phyloP scores from a whole-genome alignment of 345 rosid species.

The Cardamine occulta region DNA sequence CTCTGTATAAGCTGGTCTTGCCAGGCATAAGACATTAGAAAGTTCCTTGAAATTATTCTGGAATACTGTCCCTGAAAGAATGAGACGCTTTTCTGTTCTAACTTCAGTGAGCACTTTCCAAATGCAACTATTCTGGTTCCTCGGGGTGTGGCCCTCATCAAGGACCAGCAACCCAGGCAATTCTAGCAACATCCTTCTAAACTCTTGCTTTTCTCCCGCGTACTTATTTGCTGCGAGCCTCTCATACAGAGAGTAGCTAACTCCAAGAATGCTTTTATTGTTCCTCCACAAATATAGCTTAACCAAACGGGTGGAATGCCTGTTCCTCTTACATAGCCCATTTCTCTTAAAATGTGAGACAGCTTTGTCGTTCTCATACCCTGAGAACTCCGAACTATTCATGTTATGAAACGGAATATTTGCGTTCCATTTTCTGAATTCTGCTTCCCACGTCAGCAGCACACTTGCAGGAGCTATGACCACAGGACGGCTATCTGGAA shows the following conservation, averaged over 20 bases:
- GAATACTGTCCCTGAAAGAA: slow-evolving; percentile 85
- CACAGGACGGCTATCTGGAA: slow-evolving; percentile 63
- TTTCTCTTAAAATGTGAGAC: slow-evolving; percentile 16
- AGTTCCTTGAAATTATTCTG: slow-evolving; percentile 82
- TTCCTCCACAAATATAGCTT: slow-evolving; percentile 68
- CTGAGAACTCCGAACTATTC: slow-evolving; percentile 49
- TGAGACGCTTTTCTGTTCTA: slow-evolving; percentile 59
- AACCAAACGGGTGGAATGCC: slow-evolving; percentile 46
- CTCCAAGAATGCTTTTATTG: slow-evolving; percentile 56
- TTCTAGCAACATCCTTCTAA: slow-evolving; percentile 50
- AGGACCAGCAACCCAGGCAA: slow-evolving; percentile 62
- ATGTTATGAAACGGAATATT: slow-evolving; percentile 63
- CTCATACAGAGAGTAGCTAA: slow-evolving; percentile 66
- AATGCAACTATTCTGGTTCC: slow-evolving; percentile 56
- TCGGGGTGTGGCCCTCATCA: slow-evolving; percentile 86
- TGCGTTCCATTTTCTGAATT: slow-evolving; percentile 69
- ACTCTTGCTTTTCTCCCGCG: not conserved
- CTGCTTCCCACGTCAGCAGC: slow-evolving; percentile 78
- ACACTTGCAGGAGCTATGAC: slow-evolving; percentile 70
- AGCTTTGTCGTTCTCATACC: slow-evolving; percentile 52
- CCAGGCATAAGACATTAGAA: slow-evolving; percentile 58
- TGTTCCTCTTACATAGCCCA: not conserved
- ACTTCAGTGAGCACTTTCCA: slow-evolving; percentile 65
- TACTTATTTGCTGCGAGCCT: slow-evolving; percentile 46
- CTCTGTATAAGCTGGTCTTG: slow-evolving; percentile 51